phyloP scores from a whole-genome alignment of 2,329 filamentous ascomycete species.

The Drechslerella dactyloides region DNA sequence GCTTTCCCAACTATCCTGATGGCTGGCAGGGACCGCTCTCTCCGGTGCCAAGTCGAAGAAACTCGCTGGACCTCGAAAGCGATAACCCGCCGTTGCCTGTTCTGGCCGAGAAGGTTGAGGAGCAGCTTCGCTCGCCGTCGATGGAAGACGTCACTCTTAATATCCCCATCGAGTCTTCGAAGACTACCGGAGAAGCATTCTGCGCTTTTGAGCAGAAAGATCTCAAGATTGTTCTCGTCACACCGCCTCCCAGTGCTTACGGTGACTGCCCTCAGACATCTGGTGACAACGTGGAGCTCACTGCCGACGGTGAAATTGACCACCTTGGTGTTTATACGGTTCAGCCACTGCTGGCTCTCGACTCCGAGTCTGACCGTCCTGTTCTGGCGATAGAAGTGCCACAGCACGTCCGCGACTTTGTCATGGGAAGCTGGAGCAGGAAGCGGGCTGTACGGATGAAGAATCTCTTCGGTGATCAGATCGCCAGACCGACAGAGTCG shows the following conservation, averaged over 20 bases:
- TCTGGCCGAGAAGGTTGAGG: constrained; percentile 36
- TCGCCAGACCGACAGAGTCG: constrained; percentile 41
- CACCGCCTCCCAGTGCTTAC: constrained; percentile 36
- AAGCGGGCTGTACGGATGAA: constrained; percentile 47
- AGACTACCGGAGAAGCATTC: constrained; percentile 40
- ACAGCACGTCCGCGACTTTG: constrained; percentile 46
- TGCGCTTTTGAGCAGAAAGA: constrained; percentile 46
- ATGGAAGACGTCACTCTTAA: constrained; percentile 35
- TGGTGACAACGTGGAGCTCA: constrained; percentile 31
- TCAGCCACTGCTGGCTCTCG: constrained; percentile 38
- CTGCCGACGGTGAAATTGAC: constrained; percentile 27
- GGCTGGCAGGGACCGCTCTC: constrained; percentile 34
- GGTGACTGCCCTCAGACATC: constrained; percentile 32
- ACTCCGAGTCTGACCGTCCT: constrained; percentile 38
- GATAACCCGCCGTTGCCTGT: constrained; percentile 34
- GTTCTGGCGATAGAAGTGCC: constrained; percentile 46
- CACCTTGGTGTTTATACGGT: constrained; percentile 37
- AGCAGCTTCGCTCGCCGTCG: constrained; percentile 44
- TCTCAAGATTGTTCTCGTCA: constrained; percentile 45
- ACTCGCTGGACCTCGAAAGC: constrained; percentile 40
- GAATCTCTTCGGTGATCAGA: constrained; percentile 44
- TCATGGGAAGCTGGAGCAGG: constrained; percentile 49
- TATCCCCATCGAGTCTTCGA: constrained; percentile 27
- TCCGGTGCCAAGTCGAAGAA: constrained; percentile 35
- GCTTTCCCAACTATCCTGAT: constrained; percentile 16